Evolutionary conservation across 2,329 filamentous ascomycete species (phyloP), one percentile per base, ranked within the genome.

Genomic region (Hypoxylon sp.): DNA sequence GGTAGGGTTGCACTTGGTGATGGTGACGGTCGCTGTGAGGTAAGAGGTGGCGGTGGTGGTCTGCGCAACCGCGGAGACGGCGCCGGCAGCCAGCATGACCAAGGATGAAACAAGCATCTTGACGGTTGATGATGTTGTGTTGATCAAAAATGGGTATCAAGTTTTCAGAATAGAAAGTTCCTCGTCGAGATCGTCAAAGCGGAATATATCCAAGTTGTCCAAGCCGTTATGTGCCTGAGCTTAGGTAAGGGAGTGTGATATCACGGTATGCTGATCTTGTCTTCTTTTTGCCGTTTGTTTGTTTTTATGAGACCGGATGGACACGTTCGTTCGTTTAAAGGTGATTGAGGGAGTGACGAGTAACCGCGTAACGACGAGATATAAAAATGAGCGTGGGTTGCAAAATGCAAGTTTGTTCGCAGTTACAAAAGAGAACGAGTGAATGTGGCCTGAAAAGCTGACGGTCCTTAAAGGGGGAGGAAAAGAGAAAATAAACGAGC

Each of bases 101-200:
- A 77, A 28, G 10, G 67, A 74, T 48, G 75, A 74, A 62, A 69
- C 69, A 38, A 67, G 74, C 76, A 78, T 78, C 56, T 73, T 76
- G 70, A 60, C 48, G 60, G 32, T 58, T 34, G 64, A 57, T 58
- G 50, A 38, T 51, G 45, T 56, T 58, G 46, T 38, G 60, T 48
- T 56, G 63, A 60, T 59, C 58, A 58, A 53, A 70, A 63, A 66
- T 60, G 63, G 68, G 63, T 65, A 66, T 70, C 55, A 57, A 34
- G 32, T 50, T 57, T 67, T 28, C 58, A 53, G 36, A 62, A 45
- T 57, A 46, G 23, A 23, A 23, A 38, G 38, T 32, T 60, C 61
- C 48, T 70, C 46, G 41, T 59, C 41, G 11, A 36, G 61, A 68
- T 65, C 48, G 57, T 50, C 60, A 28, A 53, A 50, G 60, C 50